These are phyloP conservation scores for Phyllosticta citriasiana DNA, from an alignment of 2,329 filamentous ascomycete genomes.

Conservation along the genomic window DNA sequence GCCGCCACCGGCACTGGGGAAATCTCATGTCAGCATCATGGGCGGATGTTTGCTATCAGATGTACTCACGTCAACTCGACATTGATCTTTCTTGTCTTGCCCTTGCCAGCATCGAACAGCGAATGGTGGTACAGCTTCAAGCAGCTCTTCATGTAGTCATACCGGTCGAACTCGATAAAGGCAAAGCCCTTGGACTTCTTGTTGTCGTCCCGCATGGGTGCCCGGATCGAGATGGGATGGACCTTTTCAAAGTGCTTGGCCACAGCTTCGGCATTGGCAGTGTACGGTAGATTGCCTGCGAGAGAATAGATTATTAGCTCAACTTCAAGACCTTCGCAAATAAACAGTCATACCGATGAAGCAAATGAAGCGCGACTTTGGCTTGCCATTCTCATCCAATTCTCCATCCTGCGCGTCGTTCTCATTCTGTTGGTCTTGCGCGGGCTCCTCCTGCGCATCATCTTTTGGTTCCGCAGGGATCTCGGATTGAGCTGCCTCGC, in stretches of 20 bases:
- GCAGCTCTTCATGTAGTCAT: slow-evolving; percentile 85
- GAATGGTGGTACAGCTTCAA: slow-evolving; percentile 85
- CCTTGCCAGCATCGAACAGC: slow-evolving; percentile 54
- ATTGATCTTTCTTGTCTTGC: slow-evolving; percentile 66
- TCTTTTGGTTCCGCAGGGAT: background rate
- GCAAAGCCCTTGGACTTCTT: slow-evolving; percentile 30
- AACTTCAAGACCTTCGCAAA: background rate
- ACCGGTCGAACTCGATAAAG: slow-evolving; percentile 76
- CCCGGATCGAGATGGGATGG: slow-evolving; percentile 56
- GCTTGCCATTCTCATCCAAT: slow-evolving; percentile 11
- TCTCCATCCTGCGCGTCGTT: slow-evolving; percentile 3
- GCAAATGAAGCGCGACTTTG: slow-evolving; percentile 57
- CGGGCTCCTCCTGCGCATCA: slow-evolving; percentile 13
- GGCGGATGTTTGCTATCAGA: background rate
- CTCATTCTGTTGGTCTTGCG: slow-evolving; percentile 12
- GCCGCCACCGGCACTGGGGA: slow-evolving; percentile 65
- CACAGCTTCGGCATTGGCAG: slow-evolving; percentile 61
- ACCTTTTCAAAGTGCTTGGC: slow-evolving; percentile 69
- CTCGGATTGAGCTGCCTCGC: slow-evolving; percentile 5
- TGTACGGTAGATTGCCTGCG: slow-evolving; percentile 75
- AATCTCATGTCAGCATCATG: slow-evolving; percentile 11
- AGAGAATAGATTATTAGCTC: slow-evolving; percentile 16
- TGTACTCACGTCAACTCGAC: slow-evolving; percentile 72
- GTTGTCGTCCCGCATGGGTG: slow-evolving; percentile 27
- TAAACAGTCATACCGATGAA: slow-evolving; percentile 44